Evolutionary conservation across 371 early-diverging fungal species (phyloP).

Genomic region (Rhizopus stolonifer): DNA sequence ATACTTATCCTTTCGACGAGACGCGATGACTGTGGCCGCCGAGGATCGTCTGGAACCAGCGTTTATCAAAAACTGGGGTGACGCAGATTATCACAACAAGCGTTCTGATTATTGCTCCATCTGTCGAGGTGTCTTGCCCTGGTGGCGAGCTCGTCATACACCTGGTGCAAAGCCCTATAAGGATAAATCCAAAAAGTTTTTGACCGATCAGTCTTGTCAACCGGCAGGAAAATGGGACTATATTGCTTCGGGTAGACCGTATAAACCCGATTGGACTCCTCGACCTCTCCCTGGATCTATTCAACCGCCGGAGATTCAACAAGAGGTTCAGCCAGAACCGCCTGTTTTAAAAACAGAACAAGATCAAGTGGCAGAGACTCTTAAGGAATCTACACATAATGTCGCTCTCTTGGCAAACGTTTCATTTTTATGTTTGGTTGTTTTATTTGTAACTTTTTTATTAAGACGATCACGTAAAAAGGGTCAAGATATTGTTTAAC

Average conservation of each 20-base stretch:
- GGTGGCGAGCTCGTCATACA: slow-evolving; percentile 26
- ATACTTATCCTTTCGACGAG: slow-evolving; percentile 28
- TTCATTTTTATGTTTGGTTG: not conserved
- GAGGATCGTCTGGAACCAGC: slow-evolving; percentile 29
- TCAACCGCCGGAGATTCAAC: too few species aligned
- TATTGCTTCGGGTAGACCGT: slow-evolving; percentile 28
- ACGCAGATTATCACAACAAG: slow-evolving; percentile 17
- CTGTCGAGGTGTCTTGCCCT: slow-evolving; percentile 34
- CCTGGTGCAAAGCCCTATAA: not conserved
- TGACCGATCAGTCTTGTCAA: slow-evolving; percentile 27
- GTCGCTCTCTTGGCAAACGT: not conserved
- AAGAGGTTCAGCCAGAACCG: not conserved
- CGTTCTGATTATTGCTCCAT: slow-evolving; percentile 36
- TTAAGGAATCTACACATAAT: not conserved
- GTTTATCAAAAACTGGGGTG: slow-evolving; percentile 35
- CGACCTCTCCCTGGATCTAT: slow-evolving; percentile 19
- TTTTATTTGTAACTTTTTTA: not conserved
- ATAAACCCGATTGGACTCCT: slow-evolving; percentile 15
- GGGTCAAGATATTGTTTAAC: too few species aligned
- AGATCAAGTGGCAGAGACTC: not conserved
- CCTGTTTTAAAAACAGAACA: not conserved
- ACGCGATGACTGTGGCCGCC: slow-evolving; percentile 25
- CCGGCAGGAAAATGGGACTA: slow-evolving; percentile 40
- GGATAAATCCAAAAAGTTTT: slow-evolving; percentile 13
- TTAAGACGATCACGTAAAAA: not conserved